Base-by-base conservation (phyloP, 2,329 filamentous ascomycete species). In the Botrytis tulipae region DNA sequence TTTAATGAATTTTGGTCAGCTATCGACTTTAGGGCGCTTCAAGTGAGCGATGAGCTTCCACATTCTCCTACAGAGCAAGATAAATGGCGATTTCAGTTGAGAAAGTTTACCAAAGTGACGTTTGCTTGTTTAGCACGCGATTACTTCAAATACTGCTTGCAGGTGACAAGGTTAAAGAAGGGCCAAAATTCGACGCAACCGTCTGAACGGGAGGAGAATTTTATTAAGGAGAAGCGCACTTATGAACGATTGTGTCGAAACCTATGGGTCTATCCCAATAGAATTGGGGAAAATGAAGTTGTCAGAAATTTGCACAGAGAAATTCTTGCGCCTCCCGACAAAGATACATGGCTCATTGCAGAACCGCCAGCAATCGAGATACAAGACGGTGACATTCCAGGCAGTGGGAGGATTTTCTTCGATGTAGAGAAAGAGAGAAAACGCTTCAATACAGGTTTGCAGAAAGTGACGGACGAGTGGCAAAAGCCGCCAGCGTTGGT, bases 21-120 rank as follows among this genome's bases (percentile, higher is more conserved):
- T 42, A 22, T 69, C 7, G 66, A 69, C 48, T 69, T 69, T 59
- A 44, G 35, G n/a, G 25, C 40, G n/a, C 20, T 69, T 42, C 66
- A 25, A 57, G 10, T 37, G 32, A 54, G 65, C 35, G 48, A 57
- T 22, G 32, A n/a, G 35, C 66, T 57, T 4, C 35, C 66, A 7
- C 3, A 44, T 10, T 9, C n/a, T 69, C 51, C 35, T 32, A 42
- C 35, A 18, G 0, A 32, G 6, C 4, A 40, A 32, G 48, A 57
- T 3, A 32, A 25, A 25, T 2, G 7, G 35, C 37, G n/a, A 25
- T 25, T 10, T 12, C 22, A 59, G 8, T 16, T 69, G 35, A 42
- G 66, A 32, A 57, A 16, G 10, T 69, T 69, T 35, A 44, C 66
- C 25, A 69, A 69, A 69, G 9, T 42, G 37, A 40, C 4, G 6